A percentile compares a stretch with the other conserved stretches of the same genome.
phyloP scores from a whole-genome alignment of 2,329 filamentous ascomycete genomes.

The Aspergillus calidoustus region DNA sequence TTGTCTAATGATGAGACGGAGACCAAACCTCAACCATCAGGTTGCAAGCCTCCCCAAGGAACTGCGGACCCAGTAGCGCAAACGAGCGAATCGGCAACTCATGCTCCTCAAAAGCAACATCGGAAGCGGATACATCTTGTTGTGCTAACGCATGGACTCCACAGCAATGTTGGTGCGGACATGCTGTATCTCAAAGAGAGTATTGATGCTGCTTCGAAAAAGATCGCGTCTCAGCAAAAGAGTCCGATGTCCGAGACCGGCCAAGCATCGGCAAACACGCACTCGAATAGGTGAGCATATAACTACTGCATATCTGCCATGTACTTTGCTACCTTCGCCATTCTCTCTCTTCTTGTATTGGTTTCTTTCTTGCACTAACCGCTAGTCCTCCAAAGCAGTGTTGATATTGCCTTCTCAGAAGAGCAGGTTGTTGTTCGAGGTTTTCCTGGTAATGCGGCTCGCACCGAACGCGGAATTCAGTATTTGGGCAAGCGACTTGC shows the following conservation, averaged over 20 bases:
- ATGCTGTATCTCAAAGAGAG: constrained; percentile 98
- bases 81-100: neutral
- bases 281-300: constrained; percentile 13
- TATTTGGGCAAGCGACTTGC: constrained; percentile 94
- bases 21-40: neutral
- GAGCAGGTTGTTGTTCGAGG: constrained; percentile 86
- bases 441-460: constrained; percentile 85
- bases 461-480: constrained; percentile 93
- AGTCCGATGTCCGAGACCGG: neutral
- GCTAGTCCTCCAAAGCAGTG: neutral
- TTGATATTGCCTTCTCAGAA: constrained; percentile 45
- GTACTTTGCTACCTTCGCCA: neutral
- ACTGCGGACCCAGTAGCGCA: constrained; percentile 36
- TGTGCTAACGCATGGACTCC: constrained; percentile 88
- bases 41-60: constrained; percentile 33
- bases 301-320: neutral
- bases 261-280: no score
- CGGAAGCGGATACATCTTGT: constrained; percentile 76
- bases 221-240: constrained; percentile 56
- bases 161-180: constrained; percentile 93
- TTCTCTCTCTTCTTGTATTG: neutral
- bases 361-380: neutral
- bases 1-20: constrained; percentile 47
- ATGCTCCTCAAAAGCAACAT: constrained; percentile 25
- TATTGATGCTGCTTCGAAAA: constrained; percentile 72